Percentiles rank a stretch among this genome's conserved stretches.
Conservation (phyloP, 1,284 basidiomycete genomes). For the Rugosomyces carneus region DNA sequence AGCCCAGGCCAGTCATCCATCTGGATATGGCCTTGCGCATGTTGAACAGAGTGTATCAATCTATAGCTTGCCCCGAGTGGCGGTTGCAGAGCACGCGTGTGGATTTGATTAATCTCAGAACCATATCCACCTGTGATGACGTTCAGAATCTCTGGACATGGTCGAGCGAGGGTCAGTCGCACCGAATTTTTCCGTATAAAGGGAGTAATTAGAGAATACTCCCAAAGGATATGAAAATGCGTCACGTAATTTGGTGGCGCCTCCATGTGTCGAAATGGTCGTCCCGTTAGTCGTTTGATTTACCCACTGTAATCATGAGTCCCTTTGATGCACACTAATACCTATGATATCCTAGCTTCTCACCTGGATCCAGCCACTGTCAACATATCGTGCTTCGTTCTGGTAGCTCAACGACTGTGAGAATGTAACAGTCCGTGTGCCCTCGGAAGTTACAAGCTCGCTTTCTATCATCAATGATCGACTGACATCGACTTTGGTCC, state of each 20-base stretch:
- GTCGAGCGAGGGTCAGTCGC: slow-evolving; percentile 15
- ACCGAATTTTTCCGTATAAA: slow-evolving; percentile 32
- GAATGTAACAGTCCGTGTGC: slow-evolving; percentile 38
- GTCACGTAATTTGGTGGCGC: slow-evolving; percentile 27
- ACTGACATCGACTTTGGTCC: slow-evolving; percentile 38
- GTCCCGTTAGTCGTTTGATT: slow-evolving; percentile 31
- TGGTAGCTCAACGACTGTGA: slow-evolving; percentile 37
- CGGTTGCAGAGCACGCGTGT: slow-evolving; percentile 26
- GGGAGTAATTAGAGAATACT: slow-evolving; percentile 32
- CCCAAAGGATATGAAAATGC: slow-evolving; percentile 32
- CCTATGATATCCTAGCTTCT: slow-evolving; percentile 4
- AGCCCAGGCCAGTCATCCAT: slow-evolving; percentile 34
- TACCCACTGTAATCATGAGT: slow-evolving; percentile 22
- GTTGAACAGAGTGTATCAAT: slow-evolving; percentile 27
- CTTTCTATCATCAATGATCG: slow-evolving; percentile 39
- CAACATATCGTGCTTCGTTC: slow-evolving; percentile 41
- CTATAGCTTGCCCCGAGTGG: slow-evolving; percentile 23
- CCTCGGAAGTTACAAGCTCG: slow-evolving; percentile 41
- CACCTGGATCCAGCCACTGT: slow-evolving; percentile 41
- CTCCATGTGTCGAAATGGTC: slow-evolving; percentile 27
- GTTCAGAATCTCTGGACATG: background rate
- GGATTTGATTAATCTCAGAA: slow-evolving; percentile 30
- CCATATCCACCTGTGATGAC: slow-evolving; percentile 25
- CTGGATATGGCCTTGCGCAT: slow-evolving; percentile 28
- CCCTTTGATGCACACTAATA: background rate